Percentiles rank a stretch among this genome's conserved stretches.
phyloP scores from a whole-genome alignment of 176 grass and related monocot genomes.

The Pontederia paniculata region DNA sequence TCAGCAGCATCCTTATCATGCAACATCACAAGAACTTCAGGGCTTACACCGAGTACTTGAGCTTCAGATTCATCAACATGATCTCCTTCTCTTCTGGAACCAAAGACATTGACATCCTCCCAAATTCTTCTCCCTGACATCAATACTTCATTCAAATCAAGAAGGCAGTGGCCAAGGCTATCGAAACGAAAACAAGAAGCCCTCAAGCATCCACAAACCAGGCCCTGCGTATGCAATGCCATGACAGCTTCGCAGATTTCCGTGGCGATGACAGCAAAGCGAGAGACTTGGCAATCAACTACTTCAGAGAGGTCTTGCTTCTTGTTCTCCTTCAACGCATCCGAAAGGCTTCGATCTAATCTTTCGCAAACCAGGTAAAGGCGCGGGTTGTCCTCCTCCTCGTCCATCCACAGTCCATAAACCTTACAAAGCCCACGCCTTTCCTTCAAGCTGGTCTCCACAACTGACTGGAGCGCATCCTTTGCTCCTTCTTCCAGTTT shows the following conservation, averaged over 20 bases:
- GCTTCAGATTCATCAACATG: neutral
- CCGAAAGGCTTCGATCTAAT: conserved; percentile 13
- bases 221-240: conserved; percentile 43
- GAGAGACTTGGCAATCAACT: conserved; percentile 15
- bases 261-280: conserved; percentile 28
- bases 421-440: conserved; percentile 37
- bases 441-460: conserved; percentile 28
- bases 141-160: conserved; percentile 58
- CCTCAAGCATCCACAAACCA: conserved; percentile 50
- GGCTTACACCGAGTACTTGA: conserved; percentile 25
- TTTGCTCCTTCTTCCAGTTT: conserved; percentile 29
- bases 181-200: conserved; percentile 52
- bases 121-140: conserved; percentile 26
- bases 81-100: conserved; percentile 15
- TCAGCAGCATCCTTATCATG: neutral
- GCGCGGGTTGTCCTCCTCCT: conserved; percentile 16
- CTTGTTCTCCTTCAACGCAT: conserved; percentile 9
- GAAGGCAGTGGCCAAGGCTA: conserved; percentile 40
- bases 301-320: neutral
- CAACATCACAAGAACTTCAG: conserved; percentile 31
- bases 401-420: conserved; percentile 59
- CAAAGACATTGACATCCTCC: conserved; percentile 6
- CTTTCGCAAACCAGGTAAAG: conserved; percentile 68
- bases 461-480: conserved; percentile 40
- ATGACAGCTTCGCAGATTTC: conserved; percentile 65